Percentiles rank a stretch among this genome's conserved stretches.
Conservation (phyloP, 2,329 filamentous ascomycete species). For the Fusarium longipes region DNA sequence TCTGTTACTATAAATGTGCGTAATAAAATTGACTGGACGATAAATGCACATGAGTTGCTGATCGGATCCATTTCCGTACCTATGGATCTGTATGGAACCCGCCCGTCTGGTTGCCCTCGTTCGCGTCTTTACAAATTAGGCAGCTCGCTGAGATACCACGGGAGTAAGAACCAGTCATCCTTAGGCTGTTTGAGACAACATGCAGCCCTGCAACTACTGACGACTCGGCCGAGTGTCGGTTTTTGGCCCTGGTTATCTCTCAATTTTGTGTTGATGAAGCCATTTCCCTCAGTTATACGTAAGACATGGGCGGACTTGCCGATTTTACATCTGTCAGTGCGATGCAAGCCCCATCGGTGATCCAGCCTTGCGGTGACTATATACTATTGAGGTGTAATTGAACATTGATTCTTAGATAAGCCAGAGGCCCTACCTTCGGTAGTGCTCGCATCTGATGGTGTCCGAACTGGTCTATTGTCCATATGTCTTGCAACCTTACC, state of each 20-base stretch:
- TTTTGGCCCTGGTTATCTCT: not conserved
- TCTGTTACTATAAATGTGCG: too few relatives aligned
- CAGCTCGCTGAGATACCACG: slow-evolving; percentile 20
- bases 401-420: not conserved
- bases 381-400: not conserved
- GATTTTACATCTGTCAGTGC: not conserved
- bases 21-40: not conserved
- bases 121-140: slow-evolving; percentile 29
- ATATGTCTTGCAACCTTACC: slow-evolving; percentile 6
- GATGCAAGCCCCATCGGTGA: not conserved
- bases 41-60: not conserved
- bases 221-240: slow-evolving; percentile 38
- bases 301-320: not conserved
- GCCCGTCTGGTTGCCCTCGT: not conserved
- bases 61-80: not conserved
- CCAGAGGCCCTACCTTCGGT: not conserved
- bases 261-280: not conserved
- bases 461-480: slow-evolving; percentile 1
- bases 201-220: slow-evolving; percentile 24
- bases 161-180: slow-evolving; percentile 4
- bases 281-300: not conserved
- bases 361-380: not conserved
- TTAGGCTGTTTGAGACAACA: slow-evolving; percentile 3
- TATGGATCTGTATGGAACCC: not conserved
- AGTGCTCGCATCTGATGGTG: slow-evolving; percentile 13